A percentile compares a stretch with the other conserved stretches of the same genome.
These are phyloP conservation scores for Phytophthora pini DNA, from an alignment of 352 stramenopile genomes.

Conservation along the genomic window DNA sequence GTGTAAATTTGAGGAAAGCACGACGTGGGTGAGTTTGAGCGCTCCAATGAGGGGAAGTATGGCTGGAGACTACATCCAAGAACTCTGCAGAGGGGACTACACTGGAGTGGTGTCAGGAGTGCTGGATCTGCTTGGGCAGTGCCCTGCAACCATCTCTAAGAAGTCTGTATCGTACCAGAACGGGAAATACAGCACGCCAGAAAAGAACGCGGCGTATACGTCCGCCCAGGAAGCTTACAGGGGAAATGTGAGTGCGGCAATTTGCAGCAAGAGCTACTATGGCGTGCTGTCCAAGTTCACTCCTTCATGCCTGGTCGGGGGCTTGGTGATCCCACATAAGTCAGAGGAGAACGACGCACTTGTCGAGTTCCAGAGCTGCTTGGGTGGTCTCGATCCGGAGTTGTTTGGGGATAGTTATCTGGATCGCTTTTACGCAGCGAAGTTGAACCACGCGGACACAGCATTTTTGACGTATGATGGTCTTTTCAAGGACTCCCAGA, in stretches of 20 bases:
- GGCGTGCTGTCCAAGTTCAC: conserved; percentile 39
- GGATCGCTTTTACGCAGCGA: conserved; percentile 32
- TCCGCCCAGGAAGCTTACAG: conserved; percentile 27
- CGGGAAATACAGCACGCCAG: conserved; percentile 12
- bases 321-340: conserved; percentile 28
- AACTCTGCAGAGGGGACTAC: conserved; percentile 2
- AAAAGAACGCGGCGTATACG: conserved; percentile 3
- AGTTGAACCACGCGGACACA: conserved; percentile 46
- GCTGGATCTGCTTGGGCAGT: conserved; percentile 9
- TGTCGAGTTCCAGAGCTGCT: conserved; percentile 47
- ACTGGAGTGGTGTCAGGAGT: neutral
- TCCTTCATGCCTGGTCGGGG: conserved; percentile 10
- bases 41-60: conserved; percentile 32
- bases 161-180: conserved; percentile 18
- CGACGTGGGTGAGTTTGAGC: conserved; percentile 24
- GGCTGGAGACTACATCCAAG: conserved; percentile 17
- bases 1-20: conserved; percentile 19
- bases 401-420: conserved; percentile 33
- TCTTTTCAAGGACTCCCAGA: conserved; percentile 29
- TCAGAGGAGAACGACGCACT: conserved; percentile 30
- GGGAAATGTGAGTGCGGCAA: conserved; percentile 31
- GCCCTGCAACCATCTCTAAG: neutral
- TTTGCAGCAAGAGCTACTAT: conserved; percentile 39
- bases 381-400: conserved; percentile 19
- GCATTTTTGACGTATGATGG: conserved; percentile 43